phyloP scores from a whole-genome alignment of 495 filamentous ascomycete species.

The Extremus antarcticus region DNA sequence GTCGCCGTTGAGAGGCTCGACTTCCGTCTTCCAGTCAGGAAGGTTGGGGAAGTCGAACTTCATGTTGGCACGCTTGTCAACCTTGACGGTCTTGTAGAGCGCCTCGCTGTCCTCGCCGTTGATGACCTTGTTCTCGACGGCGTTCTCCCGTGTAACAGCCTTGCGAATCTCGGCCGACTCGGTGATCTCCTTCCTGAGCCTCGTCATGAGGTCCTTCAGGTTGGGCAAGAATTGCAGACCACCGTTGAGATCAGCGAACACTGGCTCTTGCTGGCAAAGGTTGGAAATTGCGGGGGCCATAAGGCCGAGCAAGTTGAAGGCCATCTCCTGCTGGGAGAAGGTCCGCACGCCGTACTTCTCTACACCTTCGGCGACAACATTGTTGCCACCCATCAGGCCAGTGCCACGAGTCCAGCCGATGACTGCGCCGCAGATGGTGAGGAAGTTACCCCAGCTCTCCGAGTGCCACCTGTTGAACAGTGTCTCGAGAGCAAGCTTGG shows the following conservation, averaged over 20 bases:
- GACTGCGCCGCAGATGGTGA: conserved; percentile 96
- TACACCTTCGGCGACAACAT: conserved; percentile 91
- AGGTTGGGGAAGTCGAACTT: conserved; percentile 87
- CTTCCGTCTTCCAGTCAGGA: conserved; percentile 81
- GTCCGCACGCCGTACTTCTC: conserved; percentile 94
- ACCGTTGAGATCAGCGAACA: conserved; percentile 94
- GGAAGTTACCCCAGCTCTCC: conserved; percentile 93
- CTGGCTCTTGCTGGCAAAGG: conserved; percentile 88
- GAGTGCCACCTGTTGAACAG: conserved; percentile 98
- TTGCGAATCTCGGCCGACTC: conserved; percentile 89
- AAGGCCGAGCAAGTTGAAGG: conserved; percentile 92
- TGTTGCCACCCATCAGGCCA: conserved; percentile 96
- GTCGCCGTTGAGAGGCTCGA: conserved; percentile 73
- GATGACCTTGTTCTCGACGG: conserved; percentile 94
- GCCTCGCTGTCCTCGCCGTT: conserved; percentile 87
- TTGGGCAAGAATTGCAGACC: conserved; percentile 96
- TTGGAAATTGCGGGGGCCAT: conserved; percentile 93
- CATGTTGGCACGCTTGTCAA: conserved; percentile 93
- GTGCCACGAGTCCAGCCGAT: conserved; percentile 99
- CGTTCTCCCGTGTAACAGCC: conserved; percentile 89
- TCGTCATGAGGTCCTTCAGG: conserved; percentile 86
- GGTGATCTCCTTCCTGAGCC: conserved; percentile 79
- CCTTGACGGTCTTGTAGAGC: conserved; percentile 85
- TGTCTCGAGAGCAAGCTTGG: conserved; percentile 91
- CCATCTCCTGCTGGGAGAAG: conserved; percentile 99